Conservation (phyloP, 1,139 yeast genomes). For the Scheffersomyces titani region DNA sequence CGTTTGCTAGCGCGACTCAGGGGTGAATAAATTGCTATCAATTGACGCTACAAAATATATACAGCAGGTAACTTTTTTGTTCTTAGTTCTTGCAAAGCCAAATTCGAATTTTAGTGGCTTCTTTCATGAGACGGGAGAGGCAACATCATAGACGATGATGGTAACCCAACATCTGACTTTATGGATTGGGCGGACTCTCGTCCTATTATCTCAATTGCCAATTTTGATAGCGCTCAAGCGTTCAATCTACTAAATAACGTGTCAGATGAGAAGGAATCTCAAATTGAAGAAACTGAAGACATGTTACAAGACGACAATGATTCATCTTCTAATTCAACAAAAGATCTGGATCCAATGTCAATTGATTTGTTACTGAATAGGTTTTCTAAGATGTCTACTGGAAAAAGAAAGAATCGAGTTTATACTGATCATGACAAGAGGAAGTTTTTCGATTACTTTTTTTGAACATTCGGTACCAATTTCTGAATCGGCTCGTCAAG, state of each 20-base stretch:
- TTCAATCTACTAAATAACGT: background rate
- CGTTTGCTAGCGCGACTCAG: background rate
- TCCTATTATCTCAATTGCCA: background rate
- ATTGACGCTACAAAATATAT: background rate
- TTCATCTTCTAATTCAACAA: background rate
- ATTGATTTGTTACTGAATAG: background rate
- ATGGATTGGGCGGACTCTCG: background rate
- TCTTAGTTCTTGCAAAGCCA: background rate
- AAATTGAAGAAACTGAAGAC: background rate
- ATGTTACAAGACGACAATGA: background rate
- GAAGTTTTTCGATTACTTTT: background rate
- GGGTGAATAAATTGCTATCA: background rate
- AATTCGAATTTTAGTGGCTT: background rate
- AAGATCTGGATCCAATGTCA: background rate
- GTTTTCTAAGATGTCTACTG: background rate
- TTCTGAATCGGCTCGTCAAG: background rate
- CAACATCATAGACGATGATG: background rate
- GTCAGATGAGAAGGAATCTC: background rate
- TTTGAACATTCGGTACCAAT: background rate
- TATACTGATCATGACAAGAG: constrained; percentile 3
- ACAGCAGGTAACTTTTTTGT: background rate
- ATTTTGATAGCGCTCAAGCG: background rate
- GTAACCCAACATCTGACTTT: background rate
- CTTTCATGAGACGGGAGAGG: background rate
- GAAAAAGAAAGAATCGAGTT: constrained; percentile 1